phyloP scores from a whole-genome alignment of 2,329 filamentous ascomycete species.

The Aureobasidium pullulans region DNA sequence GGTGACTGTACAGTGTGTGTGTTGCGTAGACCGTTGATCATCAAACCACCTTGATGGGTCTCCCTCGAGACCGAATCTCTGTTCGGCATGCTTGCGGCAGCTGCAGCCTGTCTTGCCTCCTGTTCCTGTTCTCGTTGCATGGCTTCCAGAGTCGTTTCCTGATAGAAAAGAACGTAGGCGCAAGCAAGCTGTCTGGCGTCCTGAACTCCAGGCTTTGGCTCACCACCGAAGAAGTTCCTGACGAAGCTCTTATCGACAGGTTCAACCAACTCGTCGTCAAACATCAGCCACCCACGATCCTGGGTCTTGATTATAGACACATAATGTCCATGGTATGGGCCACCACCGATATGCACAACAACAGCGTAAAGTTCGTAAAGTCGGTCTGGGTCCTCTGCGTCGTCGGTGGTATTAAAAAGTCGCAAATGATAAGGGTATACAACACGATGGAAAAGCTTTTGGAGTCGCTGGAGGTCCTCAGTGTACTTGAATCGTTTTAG shows the following conservation, averaged over 20 bases:
- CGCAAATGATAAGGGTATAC: constrained; percentile 95
- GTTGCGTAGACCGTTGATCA: constrained; percentile 24
- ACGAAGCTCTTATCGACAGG: constrained; percentile 96
- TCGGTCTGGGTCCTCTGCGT: constrained; percentile 85
- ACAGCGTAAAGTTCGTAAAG: constrained; percentile 96
- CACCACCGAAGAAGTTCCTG: constrained; percentile 93
- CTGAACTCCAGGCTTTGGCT: constrained; percentile 35
- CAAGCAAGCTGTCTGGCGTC: constrained; percentile 65
- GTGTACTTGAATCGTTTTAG: constrained; percentile 98
- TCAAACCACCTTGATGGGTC: constrained; percentile 23
- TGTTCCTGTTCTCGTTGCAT: constrained; percentile 73
- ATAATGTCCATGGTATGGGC: constrained; percentile 96
- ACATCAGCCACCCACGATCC: constrained; percentile 89
- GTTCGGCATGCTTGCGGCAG: constrained; percentile 35
- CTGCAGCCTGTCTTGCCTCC: constrained; percentile 51
- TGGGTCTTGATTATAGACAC: constrained; percentile 97
- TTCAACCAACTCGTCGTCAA: constrained; percentile 98
- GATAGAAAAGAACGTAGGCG: constrained; percentile 96
- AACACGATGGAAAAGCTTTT: constrained; percentile 94
- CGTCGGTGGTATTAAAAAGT: constrained; percentile 95
- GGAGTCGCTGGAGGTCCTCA: constrained; percentile 83
- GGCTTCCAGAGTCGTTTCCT: constrained; percentile 70
- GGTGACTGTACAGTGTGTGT: constrained; percentile 28
- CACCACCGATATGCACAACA: constrained; percentile 92
- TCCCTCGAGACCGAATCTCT: constrained; percentile 20